These are phyloP conservation scores for Cyberlindnera nakhonratchasimensis DNA, from an alignment of 805 yeast species.

Conservation along the genomic window DNA sequence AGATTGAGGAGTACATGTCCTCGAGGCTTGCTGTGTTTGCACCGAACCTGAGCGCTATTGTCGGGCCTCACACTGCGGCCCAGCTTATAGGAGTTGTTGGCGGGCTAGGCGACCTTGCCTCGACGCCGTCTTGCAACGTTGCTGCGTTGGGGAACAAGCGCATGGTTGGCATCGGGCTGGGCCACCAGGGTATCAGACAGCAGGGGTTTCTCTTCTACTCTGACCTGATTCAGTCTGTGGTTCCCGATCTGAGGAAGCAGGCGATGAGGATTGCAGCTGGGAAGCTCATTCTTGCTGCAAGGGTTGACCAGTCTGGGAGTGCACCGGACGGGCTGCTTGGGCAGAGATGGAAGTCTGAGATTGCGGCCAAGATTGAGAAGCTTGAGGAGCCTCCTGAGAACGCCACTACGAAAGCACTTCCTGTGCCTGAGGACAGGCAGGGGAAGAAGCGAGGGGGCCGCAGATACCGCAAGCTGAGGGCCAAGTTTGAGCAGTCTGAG, in stretches of 20 bases:
- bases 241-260: constrained; percentile 57
- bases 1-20: constrained; percentile 53
- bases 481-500: constrained; percentile 77
- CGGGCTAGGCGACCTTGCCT: constrained; percentile 60
- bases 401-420: constrained; percentile 57
- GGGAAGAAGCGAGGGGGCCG: constrained; percentile 87
- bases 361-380: constrained; percentile 62
- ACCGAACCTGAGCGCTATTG: constrained; percentile 72
- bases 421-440: constrained; percentile 63
- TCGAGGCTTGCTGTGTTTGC: constrained; percentile 57
- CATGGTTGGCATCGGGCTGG: constrained; percentile 36
- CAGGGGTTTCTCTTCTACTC: constrained; percentile 67
- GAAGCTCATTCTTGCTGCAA: constrained; percentile 75
- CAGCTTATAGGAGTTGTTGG: constrained; percentile 68
- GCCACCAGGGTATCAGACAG: constrained; percentile 48
- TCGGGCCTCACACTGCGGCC: constrained; percentile 72
- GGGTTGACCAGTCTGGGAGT: constrained; percentile 60
- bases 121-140: constrained; percentile 78
- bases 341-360: constrained; percentile 52
- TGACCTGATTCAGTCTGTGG: constrained; percentile 55
- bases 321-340: constrained; percentile 54
- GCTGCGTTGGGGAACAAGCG: constrained; percentile 68
- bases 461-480: constrained; percentile 73
- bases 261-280: constrained; percentile 79
- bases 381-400: constrained; percentile 74